These are phyloP conservation scores for Penicillium aurantiogriseum DNA, from an alignment of 2,329 filamentous ascomycete species.

Conservation along the genomic window DNA sequence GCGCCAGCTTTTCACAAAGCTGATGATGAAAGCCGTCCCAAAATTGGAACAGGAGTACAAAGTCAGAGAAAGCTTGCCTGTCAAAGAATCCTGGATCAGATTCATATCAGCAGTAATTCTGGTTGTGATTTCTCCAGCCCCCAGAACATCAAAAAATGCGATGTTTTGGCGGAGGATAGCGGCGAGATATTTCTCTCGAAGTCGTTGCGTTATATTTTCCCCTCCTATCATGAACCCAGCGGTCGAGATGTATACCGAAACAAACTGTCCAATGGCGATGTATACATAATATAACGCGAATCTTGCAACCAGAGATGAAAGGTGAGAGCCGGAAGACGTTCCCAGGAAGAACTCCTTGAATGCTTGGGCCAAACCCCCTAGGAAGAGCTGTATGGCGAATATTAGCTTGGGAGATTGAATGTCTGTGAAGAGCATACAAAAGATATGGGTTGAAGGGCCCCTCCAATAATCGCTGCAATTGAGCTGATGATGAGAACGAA, in stretches of 20 bases:
- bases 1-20: neutral
- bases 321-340: neutral
- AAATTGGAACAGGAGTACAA: neutral
- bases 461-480: neutral
- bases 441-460: neutral
- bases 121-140: conserved; percentile 79
- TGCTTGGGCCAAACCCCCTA: neutral
- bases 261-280: neutral
- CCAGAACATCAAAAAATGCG: conserved; percentile 79
- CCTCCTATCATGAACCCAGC: neutral
- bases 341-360: neutral
- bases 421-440: neutral
- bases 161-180: conserved; percentile 78
- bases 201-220: neutral
- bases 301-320: neutral
- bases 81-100: neutral
- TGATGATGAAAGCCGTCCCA: neutral
- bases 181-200: conserved; percentile 58
- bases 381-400: neutral
- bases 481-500: neutral
- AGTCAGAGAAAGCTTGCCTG: neutral
- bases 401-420: neutral
- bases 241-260: neutral
- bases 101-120: conserved; percentile 76
- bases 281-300: neutral